Conservation (phyloP, 345 rosid genomes). For the Populus pruinosa region DNA sequence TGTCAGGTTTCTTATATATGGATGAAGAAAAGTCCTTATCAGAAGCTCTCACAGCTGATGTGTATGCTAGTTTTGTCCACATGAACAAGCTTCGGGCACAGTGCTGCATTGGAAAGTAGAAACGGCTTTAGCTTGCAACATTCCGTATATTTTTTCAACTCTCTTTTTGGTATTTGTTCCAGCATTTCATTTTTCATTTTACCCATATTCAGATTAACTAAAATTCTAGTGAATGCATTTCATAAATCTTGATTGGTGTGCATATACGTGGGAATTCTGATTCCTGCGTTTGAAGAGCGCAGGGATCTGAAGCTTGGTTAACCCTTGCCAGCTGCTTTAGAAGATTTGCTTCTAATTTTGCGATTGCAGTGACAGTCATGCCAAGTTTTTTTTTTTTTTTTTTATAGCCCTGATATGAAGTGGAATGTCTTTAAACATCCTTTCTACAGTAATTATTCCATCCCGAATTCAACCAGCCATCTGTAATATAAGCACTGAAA, state of each 20-base stretch:
- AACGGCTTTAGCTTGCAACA: background rate
- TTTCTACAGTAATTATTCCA: background rate
- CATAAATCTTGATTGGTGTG: background rate
- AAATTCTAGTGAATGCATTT: too few relatives aligned
- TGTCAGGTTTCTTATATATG: background rate
- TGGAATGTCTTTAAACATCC: background rate
- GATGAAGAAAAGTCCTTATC: background rate
- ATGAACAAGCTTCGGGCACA: background rate
- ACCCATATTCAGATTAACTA: background rate
- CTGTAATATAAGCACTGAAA: background rate
- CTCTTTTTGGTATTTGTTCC: background rate
- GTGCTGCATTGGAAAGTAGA: background rate
- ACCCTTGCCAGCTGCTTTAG: background rate
- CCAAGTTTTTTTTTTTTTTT: background rate
- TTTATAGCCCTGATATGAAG: background rate
- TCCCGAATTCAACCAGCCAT: background rate
- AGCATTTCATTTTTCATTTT: background rate
- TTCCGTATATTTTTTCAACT: background rate
- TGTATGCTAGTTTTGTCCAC: background rate
- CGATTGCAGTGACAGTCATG: background rate
- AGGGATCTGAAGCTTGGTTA: background rate
- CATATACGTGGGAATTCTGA: background rate
- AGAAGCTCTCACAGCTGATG: background rate
- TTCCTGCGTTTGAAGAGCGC: background rate
- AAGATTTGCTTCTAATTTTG: background rate